Evolutionary conservation across 805 yeast species (phyloP), one percentile per base, ranked within the genome.

Genomic region (Metschnikowia amazonensis): DNA sequence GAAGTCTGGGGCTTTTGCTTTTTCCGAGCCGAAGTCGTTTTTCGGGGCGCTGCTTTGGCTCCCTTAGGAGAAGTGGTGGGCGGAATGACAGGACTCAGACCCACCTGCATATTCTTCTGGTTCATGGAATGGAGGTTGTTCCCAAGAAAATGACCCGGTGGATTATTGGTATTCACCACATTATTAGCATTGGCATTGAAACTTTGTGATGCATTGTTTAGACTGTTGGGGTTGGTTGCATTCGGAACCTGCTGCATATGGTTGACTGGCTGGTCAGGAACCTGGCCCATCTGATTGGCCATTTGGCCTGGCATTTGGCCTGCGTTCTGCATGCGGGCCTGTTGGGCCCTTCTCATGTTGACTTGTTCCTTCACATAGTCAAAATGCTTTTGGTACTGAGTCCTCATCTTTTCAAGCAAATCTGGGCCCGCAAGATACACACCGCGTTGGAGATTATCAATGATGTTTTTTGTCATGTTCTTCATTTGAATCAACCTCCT

Each of bases 401-500:
- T 67, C 49, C 83, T 80, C 45, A 89, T 75, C 63, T 82, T 84
- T 36, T 80, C 86, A 43, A 87, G 69, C 33, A 86, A 72, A 38
- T 81, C 87, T 13, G 85, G 84, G n/a, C 80, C 79, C 1, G 90
- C 90, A 50, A 82, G 77, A 58, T 76, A 88, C 18, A 76, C 70
- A 4, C 84, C 84, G 51, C 79, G 73, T 47, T 81, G 77, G 52
- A 88, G 70, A 37, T 78, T 81, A 42, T 87, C 94, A 53, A 83
- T 66, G 49, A 88, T 85, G 59, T 83, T 85, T 57, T 81, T 83
- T 36, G 87, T 81, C 83, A 88, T 83, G 49, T 81, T 76, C 64
- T 88, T 82, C 74, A 86, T 79, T 60, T 86, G 90, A 48, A 89
- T 74, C 48, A 89, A 76, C 53, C 86, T 78, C 57, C 80, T 81